Conservation (phyloP, 805 yeast species). For the Barnettozyma siamensis region DNA sequence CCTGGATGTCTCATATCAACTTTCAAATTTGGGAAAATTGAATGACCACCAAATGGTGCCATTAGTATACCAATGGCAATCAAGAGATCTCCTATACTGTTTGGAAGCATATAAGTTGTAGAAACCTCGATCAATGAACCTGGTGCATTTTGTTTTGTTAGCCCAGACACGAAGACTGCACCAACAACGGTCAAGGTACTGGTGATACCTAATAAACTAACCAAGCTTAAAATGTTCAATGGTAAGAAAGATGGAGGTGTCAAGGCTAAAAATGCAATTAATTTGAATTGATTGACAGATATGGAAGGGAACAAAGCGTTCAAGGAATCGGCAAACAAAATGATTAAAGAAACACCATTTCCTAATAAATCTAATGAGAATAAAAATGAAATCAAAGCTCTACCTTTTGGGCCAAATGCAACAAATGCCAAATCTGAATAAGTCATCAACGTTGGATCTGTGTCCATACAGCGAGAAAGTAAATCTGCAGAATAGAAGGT, state of each 20-base stretch:
- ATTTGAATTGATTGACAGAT: conserved; percentile 52
- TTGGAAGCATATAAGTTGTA: conserved; percentile 66
- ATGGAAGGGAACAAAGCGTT: conserved; percentile 56
- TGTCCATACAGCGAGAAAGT: conserved; percentile 69
- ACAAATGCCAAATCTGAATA: conserved; percentile 86
- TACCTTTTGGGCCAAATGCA: conserved; percentile 74
- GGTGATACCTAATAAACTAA: conserved; percentile 64
- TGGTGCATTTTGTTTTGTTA: conserved; percentile 54
- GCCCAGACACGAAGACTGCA: conserved; percentile 56
- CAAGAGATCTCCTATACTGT: conserved; percentile 42
- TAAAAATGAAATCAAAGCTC: conserved; percentile 63
- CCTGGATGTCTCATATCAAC: conserved; percentile 66
- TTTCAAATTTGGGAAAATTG: conserved; percentile 69
- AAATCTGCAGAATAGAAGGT: conserved; percentile 77
- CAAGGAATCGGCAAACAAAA: conserved; percentile 81
- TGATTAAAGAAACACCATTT: conserved; percentile 74
- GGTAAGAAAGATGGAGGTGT: conserved; percentile 84
- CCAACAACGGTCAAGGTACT: conserved; percentile 63
- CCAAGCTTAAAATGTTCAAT: conserved; percentile 61
- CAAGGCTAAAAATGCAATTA: conserved; percentile 60
- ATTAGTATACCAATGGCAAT: conserved; percentile 61
- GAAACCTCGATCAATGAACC: conserved; percentile 67
- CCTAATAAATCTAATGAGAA: conserved; percentile 77
- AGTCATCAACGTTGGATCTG: conserved; percentile 74
- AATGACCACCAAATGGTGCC: conserved; percentile 86